Evolutionary conservation across 495 filamentous ascomycete genomes (phyloP).

Genomic region (Poronia punctata): DNA sequence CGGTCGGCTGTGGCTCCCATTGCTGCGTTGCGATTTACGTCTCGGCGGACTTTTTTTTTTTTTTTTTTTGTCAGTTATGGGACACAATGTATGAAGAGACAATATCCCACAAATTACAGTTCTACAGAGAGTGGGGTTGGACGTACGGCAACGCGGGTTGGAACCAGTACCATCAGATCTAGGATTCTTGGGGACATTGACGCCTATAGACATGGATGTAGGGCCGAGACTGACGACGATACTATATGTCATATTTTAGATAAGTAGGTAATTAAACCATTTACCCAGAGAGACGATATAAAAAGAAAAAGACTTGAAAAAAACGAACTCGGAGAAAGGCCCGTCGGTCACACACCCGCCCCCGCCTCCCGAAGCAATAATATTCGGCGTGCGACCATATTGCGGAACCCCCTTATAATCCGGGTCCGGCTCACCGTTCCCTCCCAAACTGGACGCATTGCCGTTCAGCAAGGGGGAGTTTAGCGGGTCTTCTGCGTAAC

Average conservation of each 20-base stretch:
- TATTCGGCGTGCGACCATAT: slow-evolving; percentile 19
- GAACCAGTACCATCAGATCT: slow-evolving; percentile 22
- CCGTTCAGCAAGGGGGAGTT: slow-evolving; percentile 36
- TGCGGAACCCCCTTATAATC: slow-evolving; percentile 26
- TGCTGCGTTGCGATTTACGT: slow-evolving; percentile 45
- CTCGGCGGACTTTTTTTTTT: slow-evolving; percentile 12
- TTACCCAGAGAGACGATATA: background rate
- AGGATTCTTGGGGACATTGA: slow-evolving; percentile 29
- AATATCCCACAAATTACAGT: too few relatives aligned
- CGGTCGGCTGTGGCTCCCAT: slow-evolving; percentile 43
- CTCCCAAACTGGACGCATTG: slow-evolving; percentile 33
- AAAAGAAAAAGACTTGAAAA: background rate
- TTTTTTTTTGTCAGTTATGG: background rate
- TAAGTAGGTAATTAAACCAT: background rate
- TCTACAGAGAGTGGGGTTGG: background rate
- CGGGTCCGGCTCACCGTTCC: slow-evolving; percentile 32
- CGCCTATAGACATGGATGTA: slow-evolving; percentile 24
- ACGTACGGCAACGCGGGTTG: slow-evolving; percentile 30
- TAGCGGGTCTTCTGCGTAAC: slow-evolving; percentile 29
- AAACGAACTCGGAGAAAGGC: slow-evolving; percentile 44
- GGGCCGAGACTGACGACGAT: slow-evolving; percentile 38
- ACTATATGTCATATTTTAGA: slow-evolving; percentile 8
- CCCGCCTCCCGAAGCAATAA: slow-evolving; percentile 43
- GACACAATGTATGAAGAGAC: background rate
- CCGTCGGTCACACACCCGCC: slow-evolving; percentile 55